phyloP scores from a whole-genome alignment of 2,329 filamentous ascomycete genomes.

The Xylariaceae sp. region DNA sequence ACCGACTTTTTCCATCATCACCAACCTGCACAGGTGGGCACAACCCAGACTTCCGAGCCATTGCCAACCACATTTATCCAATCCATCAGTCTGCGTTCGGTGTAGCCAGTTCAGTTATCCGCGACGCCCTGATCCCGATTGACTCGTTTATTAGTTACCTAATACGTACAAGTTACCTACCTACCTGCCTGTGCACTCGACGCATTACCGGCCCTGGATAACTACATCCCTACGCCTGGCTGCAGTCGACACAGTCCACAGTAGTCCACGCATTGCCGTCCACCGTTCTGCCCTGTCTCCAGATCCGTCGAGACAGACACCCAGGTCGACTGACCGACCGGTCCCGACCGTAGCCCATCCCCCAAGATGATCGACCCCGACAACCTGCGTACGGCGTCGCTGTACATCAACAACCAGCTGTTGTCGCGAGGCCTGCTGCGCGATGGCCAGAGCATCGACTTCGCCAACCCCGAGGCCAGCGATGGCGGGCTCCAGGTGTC shows the following conservation, averaged over 20 bases:
- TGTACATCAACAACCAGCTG: constrained; percentile 69
- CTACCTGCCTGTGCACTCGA: not conserved
- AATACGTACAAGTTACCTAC: not conserved
- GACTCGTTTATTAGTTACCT: not conserved
- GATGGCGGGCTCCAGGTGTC: constrained; percentile 56
- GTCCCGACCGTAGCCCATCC: not conserved
- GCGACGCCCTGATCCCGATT: not conserved
- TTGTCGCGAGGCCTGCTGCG: constrained; percentile 60
- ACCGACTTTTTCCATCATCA: not conserved
- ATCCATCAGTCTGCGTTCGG: not conserved
- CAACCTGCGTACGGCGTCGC: constrained; percentile 60
- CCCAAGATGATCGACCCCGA: constrained; percentile 45
- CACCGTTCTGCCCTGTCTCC: not conserved
- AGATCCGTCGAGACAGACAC: not conserved
- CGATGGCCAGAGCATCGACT: constrained; percentile 73
- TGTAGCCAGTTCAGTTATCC: not conserved
- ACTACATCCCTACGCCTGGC: too few species aligned
- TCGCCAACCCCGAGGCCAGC: constrained; percentile 64
- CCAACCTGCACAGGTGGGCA: not conserved
- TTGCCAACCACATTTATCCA: not conserved
- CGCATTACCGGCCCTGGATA: too few species aligned
- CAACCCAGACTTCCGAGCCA: not conserved
- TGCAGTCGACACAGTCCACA: too few species aligned
- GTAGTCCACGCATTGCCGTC: too few species aligned
- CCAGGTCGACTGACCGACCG: not conserved